A percentile compares a stretch with the other conserved stretches of the same genome.
Evolutionary conservation across 78 protist genomes (phyloP).

Genomic region (Pelomyxa schiedti): DNA sequence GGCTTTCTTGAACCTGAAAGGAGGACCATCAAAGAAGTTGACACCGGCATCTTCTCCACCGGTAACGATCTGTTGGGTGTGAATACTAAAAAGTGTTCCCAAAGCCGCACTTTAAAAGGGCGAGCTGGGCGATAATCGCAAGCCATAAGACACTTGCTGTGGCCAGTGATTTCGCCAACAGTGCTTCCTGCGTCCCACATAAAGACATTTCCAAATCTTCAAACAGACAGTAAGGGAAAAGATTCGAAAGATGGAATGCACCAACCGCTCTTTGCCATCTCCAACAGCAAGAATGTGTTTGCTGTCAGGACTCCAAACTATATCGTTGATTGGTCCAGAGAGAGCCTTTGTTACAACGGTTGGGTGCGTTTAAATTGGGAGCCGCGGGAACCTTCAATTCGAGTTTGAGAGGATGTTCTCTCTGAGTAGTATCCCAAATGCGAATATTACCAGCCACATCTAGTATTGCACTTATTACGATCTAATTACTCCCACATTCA

Average conservation of each 20-base stretch:
- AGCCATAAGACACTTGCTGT: conserved; percentile 57
- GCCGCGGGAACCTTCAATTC: conserved; percentile 31
- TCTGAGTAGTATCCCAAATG: conserved; percentile 81
- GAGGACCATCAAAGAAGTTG: conserved; percentile 66
- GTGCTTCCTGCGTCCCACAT: conserved; percentile 69
- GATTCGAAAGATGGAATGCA: conserved; percentile 13
- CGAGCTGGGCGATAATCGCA: conserved; percentile 61
- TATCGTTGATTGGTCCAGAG: conserved; percentile 66
- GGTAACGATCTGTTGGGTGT: background rate
- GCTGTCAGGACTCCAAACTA: conserved; percentile 82
- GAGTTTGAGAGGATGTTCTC: conserved; percentile 67
- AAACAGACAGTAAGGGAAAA: background rate
- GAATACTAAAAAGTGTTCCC: background rate
- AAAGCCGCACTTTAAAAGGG: conserved; percentile 70
- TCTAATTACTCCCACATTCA: too few species aligned
- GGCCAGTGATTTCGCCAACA: conserved; percentile 83
- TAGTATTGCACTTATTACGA: too few species aligned
- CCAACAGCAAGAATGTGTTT: conserved; percentile 85
- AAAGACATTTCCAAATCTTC: conserved; percentile 39
- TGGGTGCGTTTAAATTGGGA: background rate
- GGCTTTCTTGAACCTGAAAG: conserved; percentile 72
- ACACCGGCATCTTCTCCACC: background rate
- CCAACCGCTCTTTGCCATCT: conserved; percentile 72
- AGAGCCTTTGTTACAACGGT: conserved; percentile 1
- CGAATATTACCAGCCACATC: conserved; percentile 67